Base-by-base conservation (phyloP, 768 basidiomycete genomes). In the Agaricus blazei region DNA sequence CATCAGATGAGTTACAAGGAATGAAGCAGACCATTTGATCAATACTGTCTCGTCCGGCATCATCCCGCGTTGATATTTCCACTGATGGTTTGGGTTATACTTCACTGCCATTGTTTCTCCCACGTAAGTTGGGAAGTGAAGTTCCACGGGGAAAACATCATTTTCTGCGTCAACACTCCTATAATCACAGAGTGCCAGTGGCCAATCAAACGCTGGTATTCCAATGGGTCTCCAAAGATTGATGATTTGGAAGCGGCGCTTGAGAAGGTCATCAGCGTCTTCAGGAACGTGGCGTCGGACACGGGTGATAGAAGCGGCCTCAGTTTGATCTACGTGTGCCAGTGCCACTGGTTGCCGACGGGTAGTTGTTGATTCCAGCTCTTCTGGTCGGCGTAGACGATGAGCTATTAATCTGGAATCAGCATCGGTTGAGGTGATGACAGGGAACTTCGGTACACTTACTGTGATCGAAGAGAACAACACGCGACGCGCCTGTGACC, bases 71-170 rank as follows among this genome's bases (percentile, higher is more conserved):
- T 74, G 58, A 57, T 80, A 83, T 59, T 77, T 77, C 81, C 81
- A 84, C 59, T 67, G 72, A 52, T 82, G 77, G 3, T 70, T 65
- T 2, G 75, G 69, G 59, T 73, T 78, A 56, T 75, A 73, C 51
- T 64, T 72, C 11, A 83, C 75, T 3, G 69, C 70, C 51, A 70
- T 68, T 0, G 76, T 82, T 64, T 83, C 79, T 1, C 81, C 82
- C 45, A 79, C 76, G 3, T 70, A 65, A 47, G 80, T 74, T 0
- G 80, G 75, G 57, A 75, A 81, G 2, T 77, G 62, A 4, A 83
- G 60, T 8, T 74, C 69, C 3, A 75, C 65, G 1, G 78, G 74
- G 26, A 76, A 64, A 3, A 75, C 64, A 59, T 83, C 81, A 2
- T 64, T 66, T 51, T 70, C 58, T 0, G 60, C 54, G 51, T 78